Base-by-base conservation (phyloP, 2,329 filamentous ascomycete species). In the Lasiodiplodia gonubiensis region DNA sequence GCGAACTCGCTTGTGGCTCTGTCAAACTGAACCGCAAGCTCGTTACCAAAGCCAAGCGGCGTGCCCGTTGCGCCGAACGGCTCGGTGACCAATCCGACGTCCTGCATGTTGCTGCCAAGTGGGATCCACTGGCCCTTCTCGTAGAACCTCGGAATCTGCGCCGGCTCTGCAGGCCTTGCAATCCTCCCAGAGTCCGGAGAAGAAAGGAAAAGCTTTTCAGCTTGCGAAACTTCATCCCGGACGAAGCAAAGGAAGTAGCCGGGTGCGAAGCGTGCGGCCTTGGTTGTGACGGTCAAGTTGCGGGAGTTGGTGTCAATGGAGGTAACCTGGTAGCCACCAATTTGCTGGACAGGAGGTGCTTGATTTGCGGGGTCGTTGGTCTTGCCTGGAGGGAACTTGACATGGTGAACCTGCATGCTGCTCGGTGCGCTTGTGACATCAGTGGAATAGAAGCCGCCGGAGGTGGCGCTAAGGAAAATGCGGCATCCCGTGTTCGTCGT, bases 361-460 rank as follows among this genome's bases (percentile, higher is more conserved):
- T 72, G 60, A 21, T 71, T 71, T 57, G 67, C 37, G 70, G 74
- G 39, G 27, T 71, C 60, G 48, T 53, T 49, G 30, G 51, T 51
- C 30, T 75, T 72, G 48, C 82, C 78, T 0, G 95, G 95, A 1
- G 96, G 95, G 68, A 97, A 97, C 76, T 95, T 96, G 79, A 99
- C 92, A 75, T 97, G 95, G 72, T 96, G 91, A n/a, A 97, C 89
- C 78, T 97, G 94, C 93, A 99, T 97, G 79, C 93, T 97, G 72
- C 92, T 94, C 0, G 95, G 65, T 4, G 65, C 65, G 23, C 65
- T 67, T 2, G 65, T 57, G 33, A 60, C 23, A 16, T 85, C 86
- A 35, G 88, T 84, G 66, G 82, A 80, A 66, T 81, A 78, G 80
- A 90, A 91, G 1, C 88, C 87, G 21, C 92, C 90, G 70, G 90